Evolutionary conservation across 306 rosid genomes (phyloP), one percentile per base, ranked within the genome.

Genomic region (Parietaria judaica): DNA sequence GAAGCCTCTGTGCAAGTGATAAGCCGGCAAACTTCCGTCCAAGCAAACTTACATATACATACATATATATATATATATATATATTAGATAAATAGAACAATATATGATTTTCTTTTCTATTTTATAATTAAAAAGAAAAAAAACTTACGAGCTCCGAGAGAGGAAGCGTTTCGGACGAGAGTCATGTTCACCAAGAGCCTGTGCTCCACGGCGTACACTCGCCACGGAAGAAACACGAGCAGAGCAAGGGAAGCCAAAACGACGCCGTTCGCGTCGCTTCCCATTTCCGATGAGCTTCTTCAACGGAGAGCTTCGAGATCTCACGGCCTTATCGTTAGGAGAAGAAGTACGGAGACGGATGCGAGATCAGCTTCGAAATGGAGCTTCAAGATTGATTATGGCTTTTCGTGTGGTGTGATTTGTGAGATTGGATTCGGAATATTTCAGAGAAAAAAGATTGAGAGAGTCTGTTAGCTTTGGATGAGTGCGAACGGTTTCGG

Each of bases 1-100:
- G 71, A 66, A 82, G 64, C 98, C 98, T 64, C 86, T 77, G 72
- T 92, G 72, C 59, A 78, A 68, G 60, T 88, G 98, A 70, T 92
- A 92, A 58, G 95, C 98, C 70, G 96, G 98, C 73, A 80, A 80
- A 78, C 98, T 92, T 53, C 96, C 98, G 57, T 92, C 98, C 85
- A 92, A 79, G 78, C 98, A 92, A 70, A 81, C 98, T 91, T 37
- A n/a, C n/a, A n/a, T n/a, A n/a, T 0, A 39, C 3, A 12, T n/a
- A 41, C 14, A 38, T 1, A n/a, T 2, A 59, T 14, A 15, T 15
- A 41, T 8, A 59, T 14, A 58, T 5, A 9, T 3, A 23, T n/a
- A 15, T 11, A 12, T 54, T 31, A 34, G 14, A 43, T 13, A 4
- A 46, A 15, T 23, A 0, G 6, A 16, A 52, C 48, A 37, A 57